Conservation (phyloP, 768 basidiomycete genomes). For the Sporobolomyces pararoseus region DNA sequence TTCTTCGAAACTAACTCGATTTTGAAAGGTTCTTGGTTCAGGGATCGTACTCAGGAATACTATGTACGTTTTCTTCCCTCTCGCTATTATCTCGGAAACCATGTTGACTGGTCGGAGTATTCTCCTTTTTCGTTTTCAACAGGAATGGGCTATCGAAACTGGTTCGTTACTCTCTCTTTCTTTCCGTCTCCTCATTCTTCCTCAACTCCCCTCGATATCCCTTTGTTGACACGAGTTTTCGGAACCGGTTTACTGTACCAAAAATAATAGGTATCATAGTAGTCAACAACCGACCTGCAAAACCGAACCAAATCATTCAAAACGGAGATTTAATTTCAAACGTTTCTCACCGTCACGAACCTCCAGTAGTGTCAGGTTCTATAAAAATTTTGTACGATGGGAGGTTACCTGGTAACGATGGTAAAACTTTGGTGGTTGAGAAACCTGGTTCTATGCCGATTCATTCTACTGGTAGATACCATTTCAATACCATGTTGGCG, state of each 20-base stretch:
- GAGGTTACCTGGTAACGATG: constrained; percentile 55
- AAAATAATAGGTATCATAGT: constrained; percentile 84
- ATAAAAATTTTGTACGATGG: constrained; percentile 66
- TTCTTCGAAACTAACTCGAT: background rate
- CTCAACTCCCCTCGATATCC: too few species aligned
- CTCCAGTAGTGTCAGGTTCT: constrained; percentile 79
- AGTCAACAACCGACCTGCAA: constrained; percentile 82
- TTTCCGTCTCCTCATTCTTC: background rate
- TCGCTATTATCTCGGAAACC: background rate
- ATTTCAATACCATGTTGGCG: constrained; percentile 78
- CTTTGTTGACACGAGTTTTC: too few species aligned
- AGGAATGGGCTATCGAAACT: constrained; percentile 42
- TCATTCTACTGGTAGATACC: constrained; percentile 86
- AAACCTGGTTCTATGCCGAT: constrained; percentile 97
- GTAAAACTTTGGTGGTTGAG: constrained; percentile 81
- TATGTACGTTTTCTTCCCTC: constrained; percentile 20
- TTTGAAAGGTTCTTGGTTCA: constrained; percentile 31
- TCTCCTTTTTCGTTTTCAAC: background rate
- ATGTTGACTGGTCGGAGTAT: too few species aligned
- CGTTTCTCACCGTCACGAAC: constrained; percentile 68
- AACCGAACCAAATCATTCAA: constrained; percentile 68
- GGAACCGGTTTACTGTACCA: background rate
- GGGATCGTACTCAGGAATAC: constrained; percentile 38
- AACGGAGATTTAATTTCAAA: constrained; percentile 63
- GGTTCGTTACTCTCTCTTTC: constrained; percentile 22